Conservation (phyloP, 2,329 filamentous ascomycete genomes). For the Colletotrichum brevisporum region DNA sequence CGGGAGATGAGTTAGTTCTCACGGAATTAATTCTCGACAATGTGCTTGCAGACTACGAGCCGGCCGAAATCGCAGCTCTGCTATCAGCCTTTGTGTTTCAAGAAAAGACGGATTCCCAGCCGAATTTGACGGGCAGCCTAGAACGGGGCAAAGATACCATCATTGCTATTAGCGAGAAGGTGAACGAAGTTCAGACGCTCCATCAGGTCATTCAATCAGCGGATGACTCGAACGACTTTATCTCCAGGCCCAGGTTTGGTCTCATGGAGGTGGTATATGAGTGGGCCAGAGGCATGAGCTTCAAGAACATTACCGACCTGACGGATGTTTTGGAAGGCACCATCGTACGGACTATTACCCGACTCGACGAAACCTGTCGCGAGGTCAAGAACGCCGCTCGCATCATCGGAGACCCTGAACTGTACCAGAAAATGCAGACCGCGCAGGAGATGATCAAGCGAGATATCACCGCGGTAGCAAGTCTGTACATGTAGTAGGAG, state of each 20-base stretch:
- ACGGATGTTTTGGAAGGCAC: conserved; percentile 98
- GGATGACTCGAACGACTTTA: conserved; percentile 94
- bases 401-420: conserved; percentile 91
- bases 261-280: conserved; percentile 98
- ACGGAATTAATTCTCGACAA: conserved; percentile 98
- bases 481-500: conserved; percentile 80
- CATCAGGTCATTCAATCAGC: conserved; percentile 93
- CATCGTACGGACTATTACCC: conserved; percentile 93
- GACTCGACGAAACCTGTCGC: conserved; percentile 94
- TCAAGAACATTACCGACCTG: conserved; percentile 96
- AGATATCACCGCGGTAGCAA: conserved; percentile 92
- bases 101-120: conserved; percentile 89
- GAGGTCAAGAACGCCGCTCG: conserved; percentile 98
- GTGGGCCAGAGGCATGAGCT: conserved; percentile 97
- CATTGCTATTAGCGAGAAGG: conserved; percentile 90
- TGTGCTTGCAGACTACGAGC: conserved; percentile 93
- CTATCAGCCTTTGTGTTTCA: conserved; percentile 97
- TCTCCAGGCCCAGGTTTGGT: conserved; percentile 88
- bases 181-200: conserved; percentile 89
- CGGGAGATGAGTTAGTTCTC: conserved; percentile 93
- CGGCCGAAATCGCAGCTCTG: conserved; percentile 95
- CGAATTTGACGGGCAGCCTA: conserved; percentile 84
- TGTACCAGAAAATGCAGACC: conserved; percentile 97
- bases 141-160: conserved; percentile 89
- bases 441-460: conserved; percentile 98